Evolutionary conservation across 2,329 filamentous ascomycete genomes (phyloP), one percentile per base, ranked within the genome.

Genomic region (Botrytis medusae): DNA sequence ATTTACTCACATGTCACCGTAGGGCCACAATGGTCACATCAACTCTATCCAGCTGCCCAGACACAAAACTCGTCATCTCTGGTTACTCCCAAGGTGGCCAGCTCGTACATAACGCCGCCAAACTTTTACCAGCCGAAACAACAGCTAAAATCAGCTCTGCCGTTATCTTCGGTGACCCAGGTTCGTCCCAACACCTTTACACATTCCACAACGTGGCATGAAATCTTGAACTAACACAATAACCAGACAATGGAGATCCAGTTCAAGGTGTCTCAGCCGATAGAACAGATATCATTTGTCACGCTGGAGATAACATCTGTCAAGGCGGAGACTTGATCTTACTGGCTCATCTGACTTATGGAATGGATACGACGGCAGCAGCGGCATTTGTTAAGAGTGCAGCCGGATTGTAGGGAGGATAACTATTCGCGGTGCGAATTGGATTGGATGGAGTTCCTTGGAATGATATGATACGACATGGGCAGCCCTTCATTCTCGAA

Each of bases 101-200:
- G 72, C 54, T 80, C 14, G 76, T 80, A 18, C 78, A 80, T 44
- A 74, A 75, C 0, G 76, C 78, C 1, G 72, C 75, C 32, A 29
- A 76, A 18, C 48, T 62, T 0, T 69, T 79, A 0, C 74, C 77
- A 12, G 18, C 74, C 44, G 9, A 68, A 57, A 54, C 75, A 71
- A 20, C 72, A 1, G 64, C 76, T 1, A 74, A 78, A 60, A 76
- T 80, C 32, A 67, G 75, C 46, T 74, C 75, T 8, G 73, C 77
- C 1, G 72, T 80, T 10, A 68, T 80, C 4, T 79, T 80, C 63
- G 79, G 79, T 1, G 79, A 80, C 22, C 78, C 79, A 73, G 42
- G 65, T 73, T 37, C 25, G 70, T 68, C 37, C 51, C 54, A 73
- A 3, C 69, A 75, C 22, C 44, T 75, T 37, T 73, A 72, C 6